phyloP scores from a whole-genome alignment of 2,329 filamentous ascomycete genomes.

The Dendrostoma leiphaemia region DNA sequence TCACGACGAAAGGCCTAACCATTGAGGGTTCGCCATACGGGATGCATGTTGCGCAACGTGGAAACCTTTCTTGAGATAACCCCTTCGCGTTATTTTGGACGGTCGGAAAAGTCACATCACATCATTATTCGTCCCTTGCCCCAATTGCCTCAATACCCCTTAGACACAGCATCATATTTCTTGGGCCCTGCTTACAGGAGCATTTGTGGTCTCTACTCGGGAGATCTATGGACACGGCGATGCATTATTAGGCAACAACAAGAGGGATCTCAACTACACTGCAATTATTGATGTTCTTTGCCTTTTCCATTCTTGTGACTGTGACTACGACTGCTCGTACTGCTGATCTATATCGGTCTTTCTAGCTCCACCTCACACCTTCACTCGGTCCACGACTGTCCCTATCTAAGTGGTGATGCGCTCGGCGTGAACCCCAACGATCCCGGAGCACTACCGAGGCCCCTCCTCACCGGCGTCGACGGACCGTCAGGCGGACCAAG shows the following conservation, averaged over 20 bases:
- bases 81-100: background rate
- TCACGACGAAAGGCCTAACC: too few species aligned
- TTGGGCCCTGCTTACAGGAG: background rate
- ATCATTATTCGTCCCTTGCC: too few species aligned
- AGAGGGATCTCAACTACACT: background rate
- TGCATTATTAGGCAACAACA: background rate
- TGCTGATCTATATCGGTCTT: background rate
- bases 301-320: slow-evolving; percentile 5
- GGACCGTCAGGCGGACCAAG: slow-evolving; percentile 7
- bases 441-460: background rate
- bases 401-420: slow-evolving; percentile 8
- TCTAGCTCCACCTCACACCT: background rate
- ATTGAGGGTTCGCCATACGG: too few species aligned
- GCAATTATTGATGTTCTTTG: background rate
- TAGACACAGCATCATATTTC: background rate
- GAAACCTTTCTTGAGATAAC: background rate
- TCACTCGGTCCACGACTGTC: background rate
- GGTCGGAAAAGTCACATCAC: background rate
- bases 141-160: background rate
- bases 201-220: background rate
- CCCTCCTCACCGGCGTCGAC: slow-evolving; percentile 15
- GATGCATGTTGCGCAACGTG: too few species aligned
- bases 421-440: slow-evolving; percentile 13
- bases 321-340: background rate
- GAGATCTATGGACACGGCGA: background rate